These are phyloP conservation scores for Ailanthus altissimus DNA, from an alignment of 345 rosid species.

Conservation along the genomic window DNA sequence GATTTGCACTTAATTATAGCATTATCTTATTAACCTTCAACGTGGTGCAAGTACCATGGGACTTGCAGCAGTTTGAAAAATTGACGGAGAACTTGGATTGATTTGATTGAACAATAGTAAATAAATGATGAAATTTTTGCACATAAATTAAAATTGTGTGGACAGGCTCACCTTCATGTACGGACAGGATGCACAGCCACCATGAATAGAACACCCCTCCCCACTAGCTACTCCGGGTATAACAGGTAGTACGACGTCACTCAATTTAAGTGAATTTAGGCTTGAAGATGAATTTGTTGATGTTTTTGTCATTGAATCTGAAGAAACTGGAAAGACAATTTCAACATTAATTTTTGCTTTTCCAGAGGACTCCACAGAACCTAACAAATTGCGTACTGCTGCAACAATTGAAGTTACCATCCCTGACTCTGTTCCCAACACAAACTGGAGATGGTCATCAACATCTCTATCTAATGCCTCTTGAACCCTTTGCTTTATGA, in stretches of 20 bases:
- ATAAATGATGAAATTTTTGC: background rate
- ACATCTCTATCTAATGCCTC: conserved; percentile 80
- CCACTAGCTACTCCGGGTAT: conserved; percentile 94
- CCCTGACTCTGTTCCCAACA: conserved; percentile 94
- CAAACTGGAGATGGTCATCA: conserved; percentile 82
- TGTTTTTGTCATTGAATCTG: conserved; percentile 76
- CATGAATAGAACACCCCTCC: conserved; percentile 93
- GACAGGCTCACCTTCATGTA: conserved; percentile 79
- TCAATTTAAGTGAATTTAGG: conserved; percentile 38
- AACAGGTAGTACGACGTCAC: conserved; percentile 61
- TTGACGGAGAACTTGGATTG: background rate
- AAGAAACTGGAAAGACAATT: conserved; percentile 91
- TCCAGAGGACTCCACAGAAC: conserved; percentile 39
- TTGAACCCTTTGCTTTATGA: conserved; percentile 75
- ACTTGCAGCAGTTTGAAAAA: background rate
- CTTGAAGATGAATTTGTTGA: conserved; percentile 44
- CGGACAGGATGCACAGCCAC: conserved; percentile 98
- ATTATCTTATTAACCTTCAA: no score
- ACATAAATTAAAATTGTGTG: background rate
- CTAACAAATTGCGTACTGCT: conserved; percentile 59
- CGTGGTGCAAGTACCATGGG: background rate
- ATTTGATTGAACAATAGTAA: conserved; percentile 2
- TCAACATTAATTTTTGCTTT: conserved; percentile 69
- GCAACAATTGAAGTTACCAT: conserved; percentile 95
- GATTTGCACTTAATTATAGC: no score